Conservation (phyloP, 2,329 filamentous ascomycete species). For the Monilinia fructigena region DNA sequence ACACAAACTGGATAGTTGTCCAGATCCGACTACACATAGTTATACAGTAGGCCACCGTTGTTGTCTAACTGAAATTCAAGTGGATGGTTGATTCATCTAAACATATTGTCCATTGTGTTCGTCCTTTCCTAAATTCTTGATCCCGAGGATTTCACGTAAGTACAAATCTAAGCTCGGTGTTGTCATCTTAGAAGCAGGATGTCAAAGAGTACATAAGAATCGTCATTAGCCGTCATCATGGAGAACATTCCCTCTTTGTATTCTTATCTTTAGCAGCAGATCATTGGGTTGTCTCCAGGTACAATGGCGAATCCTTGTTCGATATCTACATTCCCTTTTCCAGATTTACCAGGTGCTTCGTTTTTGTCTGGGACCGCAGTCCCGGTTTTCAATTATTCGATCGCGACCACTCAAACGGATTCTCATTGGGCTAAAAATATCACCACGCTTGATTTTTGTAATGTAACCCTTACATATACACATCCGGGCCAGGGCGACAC, state of each 20-base stretch:
- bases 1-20: no score
- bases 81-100: not conserved
- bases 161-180: no score
- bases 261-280: not conserved
- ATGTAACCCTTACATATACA: conserved; percentile 29
- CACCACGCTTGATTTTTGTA: conserved; percentile 15
- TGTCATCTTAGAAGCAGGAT: not conserved
- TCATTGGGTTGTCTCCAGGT: not conserved
- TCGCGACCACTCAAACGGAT: accelerated
- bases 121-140: not conserved
- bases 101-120: not conserved
- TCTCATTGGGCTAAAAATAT: not conserved
- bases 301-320: not conserved
- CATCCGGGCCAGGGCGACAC: conserved; percentile 33
- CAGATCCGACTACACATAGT: no score
- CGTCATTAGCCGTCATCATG: not conserved
- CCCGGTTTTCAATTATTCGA: not conserved
- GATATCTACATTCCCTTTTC: conserved; percentile 7
- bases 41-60: not conserved
- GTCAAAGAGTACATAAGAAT: not conserved
- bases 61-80: not conserved
- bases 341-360: not conserved
- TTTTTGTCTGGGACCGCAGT: not conserved
- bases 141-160: not conserved
- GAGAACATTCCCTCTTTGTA: not conserved